Conservation (phyloP, 345 rosid genomes). For the Eutrema yunnanense region DNA sequence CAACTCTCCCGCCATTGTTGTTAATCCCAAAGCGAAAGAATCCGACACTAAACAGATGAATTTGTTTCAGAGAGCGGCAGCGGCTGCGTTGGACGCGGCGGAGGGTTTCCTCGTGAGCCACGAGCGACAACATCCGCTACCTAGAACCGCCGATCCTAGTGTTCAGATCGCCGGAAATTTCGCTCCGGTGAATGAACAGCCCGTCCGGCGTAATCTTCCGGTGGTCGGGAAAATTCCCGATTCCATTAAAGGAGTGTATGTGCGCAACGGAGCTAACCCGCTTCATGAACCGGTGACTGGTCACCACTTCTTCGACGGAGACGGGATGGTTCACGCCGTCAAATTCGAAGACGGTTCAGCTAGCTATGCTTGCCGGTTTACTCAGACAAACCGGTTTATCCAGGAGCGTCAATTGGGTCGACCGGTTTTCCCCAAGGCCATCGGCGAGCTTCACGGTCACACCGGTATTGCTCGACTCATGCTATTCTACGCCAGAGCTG, state of each 20-base stretch:
- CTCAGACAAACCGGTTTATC: conserved; percentile 63
- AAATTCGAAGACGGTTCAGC: conserved; percentile 47
- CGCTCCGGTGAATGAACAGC: conserved; percentile 71
- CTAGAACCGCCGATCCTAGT: conserved; percentile 64
- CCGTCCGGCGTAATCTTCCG: conserved; percentile 46
- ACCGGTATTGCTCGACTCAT: conserved; percentile 74
- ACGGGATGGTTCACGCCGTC: conserved; percentile 90
- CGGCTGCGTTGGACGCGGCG: conserved; percentile 49
- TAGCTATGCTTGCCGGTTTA: conserved; percentile 77
- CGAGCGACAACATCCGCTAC: conserved; percentile 57
- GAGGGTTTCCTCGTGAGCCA: conserved; percentile 52
- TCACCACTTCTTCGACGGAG: conserved; percentile 88
- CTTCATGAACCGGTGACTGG: conserved; percentile 79
- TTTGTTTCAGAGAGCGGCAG: conserved; percentile 49
- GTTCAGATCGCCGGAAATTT: conserved; percentile 79
- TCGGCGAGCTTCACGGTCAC: conserved; percentile 92
- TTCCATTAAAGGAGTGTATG: conserved; percentile 62
- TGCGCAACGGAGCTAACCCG: conserved; percentile 86
- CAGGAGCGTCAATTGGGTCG: conserved; percentile 64
- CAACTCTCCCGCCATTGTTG: conserved; percentile 28
- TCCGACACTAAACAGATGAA: conserved; percentile 39
- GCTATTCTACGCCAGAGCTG: conserved; percentile 67
- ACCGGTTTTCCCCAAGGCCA: conserved; percentile 78
- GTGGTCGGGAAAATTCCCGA: conserved; percentile 60
- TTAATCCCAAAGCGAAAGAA: conserved; percentile 10